Evolutionary conservation across 2,329 filamentous ascomycete species (phyloP).

Genomic region (Alternaria conjuncta): DNA sequence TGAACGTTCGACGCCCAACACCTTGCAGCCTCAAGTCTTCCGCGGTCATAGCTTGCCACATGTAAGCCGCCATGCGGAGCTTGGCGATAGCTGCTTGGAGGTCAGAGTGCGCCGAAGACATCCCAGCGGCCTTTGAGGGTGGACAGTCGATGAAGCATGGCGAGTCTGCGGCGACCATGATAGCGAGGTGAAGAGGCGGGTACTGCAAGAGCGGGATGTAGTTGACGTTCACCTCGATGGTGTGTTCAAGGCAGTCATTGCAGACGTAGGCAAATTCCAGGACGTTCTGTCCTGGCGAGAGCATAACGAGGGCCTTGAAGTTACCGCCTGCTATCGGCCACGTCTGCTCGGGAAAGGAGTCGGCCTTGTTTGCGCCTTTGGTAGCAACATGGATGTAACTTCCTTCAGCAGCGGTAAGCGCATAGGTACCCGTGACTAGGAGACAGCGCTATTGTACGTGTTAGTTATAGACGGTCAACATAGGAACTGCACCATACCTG

Average conservation of each 20-base stretch:
- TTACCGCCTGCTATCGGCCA: conserved; percentile 46
- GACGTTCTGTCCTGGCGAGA: conserved; percentile 34
- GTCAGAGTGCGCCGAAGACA: conserved; percentile 34
- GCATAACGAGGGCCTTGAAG: conserved; percentile 43
- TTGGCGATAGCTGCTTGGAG: conserved; percentile 41
- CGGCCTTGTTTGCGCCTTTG: conserved; percentile 19
- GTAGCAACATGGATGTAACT: conserved; percentile 32
- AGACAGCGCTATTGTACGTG: conserved; percentile 29
- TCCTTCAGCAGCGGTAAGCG: conserved; percentile 16
- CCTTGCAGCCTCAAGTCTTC: conserved; percentile 38
- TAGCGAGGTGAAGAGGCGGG: conserved; percentile 42
- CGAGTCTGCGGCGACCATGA: conserved; percentile 43
- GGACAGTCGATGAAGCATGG: conserved; percentile 42
- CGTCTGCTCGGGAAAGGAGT: conserved; percentile 33
- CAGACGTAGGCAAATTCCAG: conserved; percentile 29
- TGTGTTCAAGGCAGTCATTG: conserved; percentile 20
- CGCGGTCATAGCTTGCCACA: conserved; percentile 47
- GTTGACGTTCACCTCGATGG: conserved; percentile 22
- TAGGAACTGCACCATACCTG: conserved; percentile 12
- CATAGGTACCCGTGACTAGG: conserved; percentile 36
- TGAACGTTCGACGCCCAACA: conserved; percentile 35
- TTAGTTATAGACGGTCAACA: neutral
- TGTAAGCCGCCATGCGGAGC: conserved; percentile 44
- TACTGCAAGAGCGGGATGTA: conserved; percentile 40
- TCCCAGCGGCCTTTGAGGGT: conserved; percentile 29